phyloP scores from a whole-genome alignment of 768 basidiomycete genomes.

The Candolleomyces eurysporus region DNA sequence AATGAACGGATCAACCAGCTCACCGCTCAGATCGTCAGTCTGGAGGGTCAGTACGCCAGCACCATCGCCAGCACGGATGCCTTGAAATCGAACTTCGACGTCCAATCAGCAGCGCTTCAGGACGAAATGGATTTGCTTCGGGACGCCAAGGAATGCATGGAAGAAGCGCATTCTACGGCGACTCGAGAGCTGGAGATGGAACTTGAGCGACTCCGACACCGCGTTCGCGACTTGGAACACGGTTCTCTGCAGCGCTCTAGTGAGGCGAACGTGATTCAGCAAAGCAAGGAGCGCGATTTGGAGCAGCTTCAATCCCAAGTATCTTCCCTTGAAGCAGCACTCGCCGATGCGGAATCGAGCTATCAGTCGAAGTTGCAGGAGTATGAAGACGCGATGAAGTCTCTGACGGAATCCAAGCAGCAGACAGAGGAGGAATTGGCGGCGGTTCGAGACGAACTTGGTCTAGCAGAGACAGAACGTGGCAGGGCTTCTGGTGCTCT shows the following conservation, averaged over 20 bases:
- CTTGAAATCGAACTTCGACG: slow-evolving; percentile 3
- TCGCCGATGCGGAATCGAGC: neutral
- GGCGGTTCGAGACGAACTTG: neutral
- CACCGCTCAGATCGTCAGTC: neutral
- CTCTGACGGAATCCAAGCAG: neutral
- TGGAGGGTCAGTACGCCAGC: neutral
- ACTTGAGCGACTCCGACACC: slow-evolving; percentile 2
- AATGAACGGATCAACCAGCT: slow-evolving; percentile 4
- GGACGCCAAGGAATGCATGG: neutral
- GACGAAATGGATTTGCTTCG: neutral
- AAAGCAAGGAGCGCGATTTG: neutral
- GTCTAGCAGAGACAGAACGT: neutral
- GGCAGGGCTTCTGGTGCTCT: neutral
- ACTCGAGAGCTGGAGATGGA: slow-evolving; percentile 3
- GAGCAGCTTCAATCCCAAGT: neutral
- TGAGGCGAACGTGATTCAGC: neutral
- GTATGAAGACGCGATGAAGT: neutral
- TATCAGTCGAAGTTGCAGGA: neutral
- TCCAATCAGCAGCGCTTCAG: slow-evolving; percentile 7
- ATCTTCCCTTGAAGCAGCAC: neutral
- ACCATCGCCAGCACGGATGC: neutral
- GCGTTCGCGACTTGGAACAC: neutral
- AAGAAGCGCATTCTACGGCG: neutral
- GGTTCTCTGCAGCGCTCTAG: neutral
- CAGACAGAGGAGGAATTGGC: neutral